A percentile compares a stretch with the other conserved stretches of the same genome.
phyloP scores from a whole-genome alignment of 345 rosid genomes.

The Lepidium sativum region DNA sequence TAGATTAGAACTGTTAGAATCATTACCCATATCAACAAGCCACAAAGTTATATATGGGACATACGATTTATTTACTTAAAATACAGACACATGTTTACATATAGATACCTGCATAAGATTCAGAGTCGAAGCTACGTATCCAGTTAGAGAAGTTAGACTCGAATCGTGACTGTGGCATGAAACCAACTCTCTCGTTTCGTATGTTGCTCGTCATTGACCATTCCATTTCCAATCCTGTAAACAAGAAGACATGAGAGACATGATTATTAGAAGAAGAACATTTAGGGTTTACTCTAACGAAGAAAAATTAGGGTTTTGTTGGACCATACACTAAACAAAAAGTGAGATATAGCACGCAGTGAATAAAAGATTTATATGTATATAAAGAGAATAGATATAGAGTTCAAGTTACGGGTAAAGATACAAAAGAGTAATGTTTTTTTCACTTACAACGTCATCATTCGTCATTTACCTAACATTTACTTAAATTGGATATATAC shows the following conservation, averaged over 20 bases:
- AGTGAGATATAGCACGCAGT: slow-evolving; percentile 4
- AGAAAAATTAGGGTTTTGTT: neutral
- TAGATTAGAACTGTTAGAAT: too few relatives aligned
- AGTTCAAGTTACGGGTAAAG: too few relatives aligned
- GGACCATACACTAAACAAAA: slow-evolving; percentile 31
- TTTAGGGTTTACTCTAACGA: neutral
- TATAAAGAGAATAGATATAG: too few relatives aligned
- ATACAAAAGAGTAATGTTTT: too few relatives aligned
- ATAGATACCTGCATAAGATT: slow-evolving; percentile 40
- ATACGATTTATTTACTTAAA: too few relatives aligned
- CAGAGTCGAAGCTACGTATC: slow-evolving; percentile 43
- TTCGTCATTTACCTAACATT: too few relatives aligned
- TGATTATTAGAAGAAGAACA: neutral
- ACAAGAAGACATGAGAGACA: neutral
- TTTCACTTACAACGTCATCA: too few relatives aligned
- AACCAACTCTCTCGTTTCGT: neutral
- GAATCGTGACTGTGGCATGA: neutral
- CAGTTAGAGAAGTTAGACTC: slow-evolving; percentile 35
- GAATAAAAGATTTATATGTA: neutral
- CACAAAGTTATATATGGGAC: too few relatives aligned
- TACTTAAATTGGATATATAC: too few relatives aligned
- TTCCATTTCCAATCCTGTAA: neutral
- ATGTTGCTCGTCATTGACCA: neutral
- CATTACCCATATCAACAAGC: neutral
- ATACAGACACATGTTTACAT: too few relatives aligned